Evolutionary conservation across 2,329 filamentous ascomycete genomes (phyloP).

Genomic region (Apiospora rasikravindrae): DNA sequence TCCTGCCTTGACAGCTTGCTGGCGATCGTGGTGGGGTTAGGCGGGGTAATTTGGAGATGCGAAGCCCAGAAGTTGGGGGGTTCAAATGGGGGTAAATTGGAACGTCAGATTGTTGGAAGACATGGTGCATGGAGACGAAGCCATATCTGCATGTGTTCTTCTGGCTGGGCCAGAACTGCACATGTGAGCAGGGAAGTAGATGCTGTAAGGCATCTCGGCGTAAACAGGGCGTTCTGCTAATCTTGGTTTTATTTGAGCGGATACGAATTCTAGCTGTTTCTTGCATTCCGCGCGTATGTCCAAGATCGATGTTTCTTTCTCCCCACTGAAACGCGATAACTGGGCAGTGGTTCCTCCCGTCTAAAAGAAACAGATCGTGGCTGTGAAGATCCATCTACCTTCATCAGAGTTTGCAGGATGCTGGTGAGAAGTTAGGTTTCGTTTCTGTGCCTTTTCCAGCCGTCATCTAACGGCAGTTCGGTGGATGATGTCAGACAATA

Average conservation of each 20-base stretch:
- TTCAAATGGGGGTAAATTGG: conserved; percentile 7
- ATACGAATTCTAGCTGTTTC: not conserved
- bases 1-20: conserved; percentile 18
- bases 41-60: conserved; percentile 19
- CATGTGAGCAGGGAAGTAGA: not conserved
- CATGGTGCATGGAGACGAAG: not conserved
- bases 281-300: not conserved
- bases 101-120: conserved; percentile 10
- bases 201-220: not conserved
- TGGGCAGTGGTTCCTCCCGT: not conserved
- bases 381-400: not conserved
- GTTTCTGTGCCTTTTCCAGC: not conserved
- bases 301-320: not conserved
- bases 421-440: conserved; percentile 1
- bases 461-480: not conserved
- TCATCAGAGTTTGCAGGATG: not conserved
- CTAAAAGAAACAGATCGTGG: not conserved
- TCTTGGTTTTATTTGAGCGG: not conserved
- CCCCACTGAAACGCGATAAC: not conserved
- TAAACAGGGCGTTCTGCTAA: not conserved
- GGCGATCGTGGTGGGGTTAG: conserved; percentile 17
- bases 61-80: not conserved
- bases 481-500: conserved; percentile 13
- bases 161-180: not conserved
- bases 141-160: not conserved